A percentile compares a stretch with the other conserved stretches of the same genome.
phyloP scores from a whole-genome alignment of 169 alveolate genomes.

The Cryptosporidium baileyi region DNA sequence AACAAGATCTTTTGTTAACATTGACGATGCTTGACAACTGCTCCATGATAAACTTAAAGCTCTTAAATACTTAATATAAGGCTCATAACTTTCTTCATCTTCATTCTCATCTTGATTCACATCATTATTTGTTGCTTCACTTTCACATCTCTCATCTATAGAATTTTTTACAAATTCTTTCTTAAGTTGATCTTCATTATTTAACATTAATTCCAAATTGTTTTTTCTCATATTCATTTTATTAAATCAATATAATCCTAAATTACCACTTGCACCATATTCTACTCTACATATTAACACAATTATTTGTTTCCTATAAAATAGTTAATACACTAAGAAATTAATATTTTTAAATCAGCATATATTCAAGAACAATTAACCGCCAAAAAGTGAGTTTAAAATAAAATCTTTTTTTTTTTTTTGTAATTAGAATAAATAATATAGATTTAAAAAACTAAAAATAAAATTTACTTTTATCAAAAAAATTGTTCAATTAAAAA shows the following conservation, averaged over 20 bases:
- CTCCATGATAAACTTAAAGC: conserved; percentile 78
- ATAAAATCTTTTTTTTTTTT: no score
- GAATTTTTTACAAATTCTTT: background rate
- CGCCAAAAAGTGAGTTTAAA: no score
- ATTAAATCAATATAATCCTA: background rate
- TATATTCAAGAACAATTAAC: no score
- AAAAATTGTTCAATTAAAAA: no score
- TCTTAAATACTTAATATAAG: conserved; percentile 48
- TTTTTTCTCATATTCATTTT: background rate
- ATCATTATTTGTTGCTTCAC: background rate
- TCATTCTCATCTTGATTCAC: background rate
- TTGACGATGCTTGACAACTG: conserved; percentile 83
- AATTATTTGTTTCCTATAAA: no score
- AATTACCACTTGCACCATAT: background rate
- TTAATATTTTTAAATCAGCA: no score
- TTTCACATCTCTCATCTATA: background rate
- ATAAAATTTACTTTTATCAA: background rate
- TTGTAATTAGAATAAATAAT: no score
- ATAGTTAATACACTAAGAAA: no score
- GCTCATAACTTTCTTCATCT: conserved; percentile 65
- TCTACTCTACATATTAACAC: background rate
- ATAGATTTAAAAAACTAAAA: background rate
- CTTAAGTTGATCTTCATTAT: background rate
- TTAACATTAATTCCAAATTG: background rate
- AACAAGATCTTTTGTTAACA: conserved; percentile 77